phyloP scores from a whole-genome alignment of 1,284 basidiomycete genomes.

The Schizophyllum commune region DNA sequence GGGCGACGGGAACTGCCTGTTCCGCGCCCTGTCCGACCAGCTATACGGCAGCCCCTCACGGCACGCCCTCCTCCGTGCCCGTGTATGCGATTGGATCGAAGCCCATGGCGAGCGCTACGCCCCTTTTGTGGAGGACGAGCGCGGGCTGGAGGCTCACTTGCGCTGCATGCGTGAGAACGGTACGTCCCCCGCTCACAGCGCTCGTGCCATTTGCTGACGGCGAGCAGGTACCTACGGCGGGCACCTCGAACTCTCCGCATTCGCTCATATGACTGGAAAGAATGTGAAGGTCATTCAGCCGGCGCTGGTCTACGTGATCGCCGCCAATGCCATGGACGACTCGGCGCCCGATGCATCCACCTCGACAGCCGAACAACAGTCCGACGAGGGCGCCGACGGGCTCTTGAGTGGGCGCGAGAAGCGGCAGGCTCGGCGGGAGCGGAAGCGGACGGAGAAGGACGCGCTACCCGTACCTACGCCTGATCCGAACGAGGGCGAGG shows the following conservation, averaged over 20 bases:
- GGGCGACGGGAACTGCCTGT: constrained; percentile 86
- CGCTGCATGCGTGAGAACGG: constrained; percentile 71
- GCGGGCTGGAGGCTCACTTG: constrained; percentile 65
- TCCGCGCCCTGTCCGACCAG: constrained; percentile 77
- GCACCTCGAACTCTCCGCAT: constrained; percentile 85
- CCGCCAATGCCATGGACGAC: constrained; percentile 7
- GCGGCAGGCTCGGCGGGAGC: constrained; percentile 17
- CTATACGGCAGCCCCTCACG: constrained; percentile 69
- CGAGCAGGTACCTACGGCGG: constrained; percentile 78
- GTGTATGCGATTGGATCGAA: constrained; percentile 80
- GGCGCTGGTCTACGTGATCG: constrained; percentile 76
- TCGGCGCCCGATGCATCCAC: background rate
- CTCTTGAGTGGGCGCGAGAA: constrained; percentile 22
- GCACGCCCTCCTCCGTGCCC: constrained; percentile 63
- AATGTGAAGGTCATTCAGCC: constrained; percentile 91
- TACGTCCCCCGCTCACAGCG: constrained; percentile 24
- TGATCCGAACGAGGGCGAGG: constrained; percentile 20
- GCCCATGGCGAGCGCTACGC: constrained; percentile 67
- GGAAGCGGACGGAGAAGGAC: constrained; percentile 10
- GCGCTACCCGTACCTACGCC: constrained; percentile 20
- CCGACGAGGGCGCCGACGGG: constrained; percentile 21
- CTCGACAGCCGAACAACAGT: background rate
- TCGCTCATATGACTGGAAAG: constrained; percentile 71
- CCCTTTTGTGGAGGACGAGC: constrained; percentile 84
- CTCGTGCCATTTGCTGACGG: constrained; percentile 4